Base-by-base conservation (phyloP, 768 basidiomycete species). In the Phanerochaete carnosa region DNA sequence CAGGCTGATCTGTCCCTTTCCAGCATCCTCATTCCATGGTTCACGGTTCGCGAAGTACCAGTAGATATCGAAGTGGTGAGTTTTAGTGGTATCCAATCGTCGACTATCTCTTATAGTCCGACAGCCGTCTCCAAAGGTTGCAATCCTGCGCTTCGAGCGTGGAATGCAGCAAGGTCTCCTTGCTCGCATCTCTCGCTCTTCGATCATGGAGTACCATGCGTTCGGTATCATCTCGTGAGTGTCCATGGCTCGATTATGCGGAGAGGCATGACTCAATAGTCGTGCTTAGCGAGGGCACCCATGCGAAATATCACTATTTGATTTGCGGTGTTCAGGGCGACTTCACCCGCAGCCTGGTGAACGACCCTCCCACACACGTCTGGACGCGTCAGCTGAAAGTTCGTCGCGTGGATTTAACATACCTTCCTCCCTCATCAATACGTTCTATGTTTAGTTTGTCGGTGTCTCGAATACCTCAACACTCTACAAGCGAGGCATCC, bases 91-190 rank as follows among this genome's bases (percentile, higher is more conserved):
- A 26, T 29, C 32, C 16, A 22, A 32, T 11, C 51, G 29, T 50
- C 30, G 30, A 32, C 15, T 39, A 50, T 64, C 22, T 58, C 47
- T 43, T 19, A 43, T 32, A 6, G 9, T 19, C 32, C 53, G 52
- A 28, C 63, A 78, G 77, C 78, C 78, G 2, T 79, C 78, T 11
- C 70, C 73, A 4, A 79, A 79, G 61, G 78, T 78, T 2, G 77
- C 78, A 0, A 69, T 79, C 57, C 50, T 79, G 45, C 70, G 75
- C 26, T 79, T 79, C 64, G 66, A 76, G 63, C 75, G 78, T 33
- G 78, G 78, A 22, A 77, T 79, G 76, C 78, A 79, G 62, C 78
- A 79, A 49, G 78, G 78, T n/a, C 71, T 79, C 35, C 68, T 79
- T 4, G 75, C 72, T 5, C 74, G 78, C 12, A 73, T 79, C 62